phyloP scores from a whole-genome alignment of 192 early-diverging fungal species.

The Mortierella claussenii region DNA sequence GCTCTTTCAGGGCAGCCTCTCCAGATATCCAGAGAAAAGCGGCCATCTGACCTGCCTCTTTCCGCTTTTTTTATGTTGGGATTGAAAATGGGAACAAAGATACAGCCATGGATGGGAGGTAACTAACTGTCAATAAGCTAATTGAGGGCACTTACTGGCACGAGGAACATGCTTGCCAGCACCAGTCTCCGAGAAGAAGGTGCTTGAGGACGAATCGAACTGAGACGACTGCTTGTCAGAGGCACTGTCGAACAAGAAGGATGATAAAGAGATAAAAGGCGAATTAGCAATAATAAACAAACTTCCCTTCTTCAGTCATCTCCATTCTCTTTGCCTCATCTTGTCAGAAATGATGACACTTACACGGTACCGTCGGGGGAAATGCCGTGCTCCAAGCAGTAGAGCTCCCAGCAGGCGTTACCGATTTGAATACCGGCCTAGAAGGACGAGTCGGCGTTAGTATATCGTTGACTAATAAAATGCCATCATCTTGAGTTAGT shows the following conservation, averaged over 20 bases:
- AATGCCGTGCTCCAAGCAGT: slow-evolving; percentile 97
- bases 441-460: background rate
- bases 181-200: slow-evolving; percentile 99
- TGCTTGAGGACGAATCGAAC: slow-evolving; percentile 94
- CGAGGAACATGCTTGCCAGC: slow-evolving; percentile 99
- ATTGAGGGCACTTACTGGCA: slow-evolving; percentile 73
- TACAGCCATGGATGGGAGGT: too few species aligned
- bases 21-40: too few species aligned
- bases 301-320: background rate
- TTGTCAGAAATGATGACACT: too few species aligned
- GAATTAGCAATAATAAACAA: background rate
- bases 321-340: too few species aligned
- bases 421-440: slow-evolving; percentile 99
- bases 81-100: too few species aligned
- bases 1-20: slow-evolving; percentile 2
- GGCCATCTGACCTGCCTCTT: too few species aligned
- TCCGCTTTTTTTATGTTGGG: background rate
- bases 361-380: slow-evolving; percentile 56
- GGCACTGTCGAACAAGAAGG: slow-evolving; percentile 35
- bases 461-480: too few species aligned
- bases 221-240: slow-evolving; percentile 86
- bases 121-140: too few species aligned
- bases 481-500: too few species aligned
- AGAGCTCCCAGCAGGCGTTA: slow-evolving; percentile 99
- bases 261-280: background rate